Conservation (phyloP, 805 yeast species). For the Myxozyma nipponensis region DNA sequence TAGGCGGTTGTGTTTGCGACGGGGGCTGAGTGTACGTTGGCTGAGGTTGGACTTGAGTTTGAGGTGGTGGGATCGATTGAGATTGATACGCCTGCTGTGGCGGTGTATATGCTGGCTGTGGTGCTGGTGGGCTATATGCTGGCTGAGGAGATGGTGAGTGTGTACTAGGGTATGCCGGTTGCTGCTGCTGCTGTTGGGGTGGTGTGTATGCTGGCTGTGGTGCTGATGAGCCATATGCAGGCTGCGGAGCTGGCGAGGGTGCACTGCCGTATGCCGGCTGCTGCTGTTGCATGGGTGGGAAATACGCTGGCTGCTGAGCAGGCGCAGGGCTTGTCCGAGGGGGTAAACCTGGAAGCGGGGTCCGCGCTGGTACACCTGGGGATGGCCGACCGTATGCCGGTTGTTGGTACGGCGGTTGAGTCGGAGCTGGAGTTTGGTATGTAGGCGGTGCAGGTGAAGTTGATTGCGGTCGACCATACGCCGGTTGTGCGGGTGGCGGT, state of each 20-base stretch:
- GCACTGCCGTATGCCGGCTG: slow-evolving; percentile 1
- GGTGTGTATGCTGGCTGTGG: slow-evolving; percentile 7
- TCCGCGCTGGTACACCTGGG: slow-evolving; percentile 1
- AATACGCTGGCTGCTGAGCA: slow-evolving; percentile 9
- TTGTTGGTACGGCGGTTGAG: neutral
- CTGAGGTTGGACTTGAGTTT: slow-evolving; percentile 7
- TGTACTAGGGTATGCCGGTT: slow-evolving; percentile 2
- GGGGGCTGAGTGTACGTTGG: neutral
- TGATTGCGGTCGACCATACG: slow-evolving; percentile 11
- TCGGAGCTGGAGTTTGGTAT: slow-evolving; percentile 1
- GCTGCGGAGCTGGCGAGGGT: slow-evolving; percentile 7
- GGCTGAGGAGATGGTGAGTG: slow-evolving; percentile 10
- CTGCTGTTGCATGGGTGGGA: slow-evolving; percentile 1
- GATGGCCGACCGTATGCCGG: slow-evolving; percentile 5
- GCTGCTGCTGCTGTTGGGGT: too few relatives aligned
- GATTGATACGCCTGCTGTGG: slow-evolving; percentile 15
- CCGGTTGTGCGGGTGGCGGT: slow-evolving; percentile 16
- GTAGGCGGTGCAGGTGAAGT: slow-evolving; percentile 2
- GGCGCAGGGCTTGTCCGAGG: neutral
- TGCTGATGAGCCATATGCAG: slow-evolving; percentile 8
- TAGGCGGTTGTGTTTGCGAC: slow-evolving; percentile 4
- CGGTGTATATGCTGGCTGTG: slow-evolving; percentile 9
- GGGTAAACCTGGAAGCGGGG: slow-evolving; percentile 1
- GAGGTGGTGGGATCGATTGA: slow-evolving; percentile 5
- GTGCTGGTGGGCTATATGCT: slow-evolving; percentile 4